A percentile compares a stretch with the other conserved stretches of the same genome.
Evolutionary conservation across 73 alveolate genomes (phyloP).

Genomic region (Halteria grandinella): DNA sequence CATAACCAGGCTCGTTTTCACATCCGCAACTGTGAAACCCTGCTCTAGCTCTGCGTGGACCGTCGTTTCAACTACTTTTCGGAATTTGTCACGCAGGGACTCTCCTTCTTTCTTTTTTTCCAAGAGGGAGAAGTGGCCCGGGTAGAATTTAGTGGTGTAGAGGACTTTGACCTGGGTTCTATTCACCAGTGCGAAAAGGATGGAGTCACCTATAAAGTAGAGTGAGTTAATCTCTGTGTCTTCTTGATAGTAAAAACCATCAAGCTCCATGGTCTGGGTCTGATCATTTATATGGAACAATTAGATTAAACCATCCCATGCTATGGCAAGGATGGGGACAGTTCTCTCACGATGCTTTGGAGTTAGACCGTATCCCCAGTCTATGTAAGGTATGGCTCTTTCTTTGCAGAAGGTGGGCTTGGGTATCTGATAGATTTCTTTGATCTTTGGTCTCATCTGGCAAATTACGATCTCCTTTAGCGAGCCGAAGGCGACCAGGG

Average conservation of each 20-base stretch:
- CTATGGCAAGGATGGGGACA: slow-evolving; percentile 60
- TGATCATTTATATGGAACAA: slow-evolving; percentile 53
- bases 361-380: slow-evolving; percentile 72
- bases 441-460: slow-evolving; percentile 50
- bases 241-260: slow-evolving; percentile 62
- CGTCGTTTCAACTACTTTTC: slow-evolving; percentile 29
- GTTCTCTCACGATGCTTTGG: slow-evolving; percentile 60
- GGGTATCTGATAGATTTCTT: slow-evolving; percentile 16
- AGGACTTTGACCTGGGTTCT: slow-evolving; percentile 61
- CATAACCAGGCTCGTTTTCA: slow-evolving; percentile 16
- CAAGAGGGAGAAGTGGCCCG: slow-evolving; percentile 51
- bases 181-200: slow-evolving; percentile 54
- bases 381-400: slow-evolving; percentile 47
- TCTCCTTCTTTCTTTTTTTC: slow-evolving; percentile 50
- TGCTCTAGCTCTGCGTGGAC: slow-evolving; percentile 59
- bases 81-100: slow-evolving; percentile 7
- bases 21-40: slow-evolving; percentile 45
- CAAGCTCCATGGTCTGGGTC: slow-evolving; percentile 41
- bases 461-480: slow-evolving; percentile 41
- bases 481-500: slow-evolving; percentile 36
- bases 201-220: slow-evolving; percentile 56
- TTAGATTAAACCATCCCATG: slow-evolving; percentile 66
- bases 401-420: slow-evolving; percentile 48
- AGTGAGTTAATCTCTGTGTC: slow-evolving; percentile 47
- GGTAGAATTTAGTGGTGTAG: slow-evolving; percentile 57